Conservation (phyloP, 1,284 basidiomycete species). For the Sporisorium sorghi region DNA sequence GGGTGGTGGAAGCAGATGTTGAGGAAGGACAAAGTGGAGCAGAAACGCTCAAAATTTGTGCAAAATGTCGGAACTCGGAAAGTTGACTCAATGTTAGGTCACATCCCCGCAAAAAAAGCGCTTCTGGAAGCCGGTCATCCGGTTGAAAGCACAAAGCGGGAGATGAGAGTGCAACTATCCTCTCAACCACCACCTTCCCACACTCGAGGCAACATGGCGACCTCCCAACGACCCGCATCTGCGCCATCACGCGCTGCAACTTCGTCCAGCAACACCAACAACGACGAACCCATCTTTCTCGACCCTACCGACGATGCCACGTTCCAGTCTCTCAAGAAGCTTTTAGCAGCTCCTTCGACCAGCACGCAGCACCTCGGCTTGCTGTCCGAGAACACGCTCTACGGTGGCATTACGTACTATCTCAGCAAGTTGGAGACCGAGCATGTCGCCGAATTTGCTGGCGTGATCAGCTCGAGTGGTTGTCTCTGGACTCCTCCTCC, state of each 20-base stretch:
- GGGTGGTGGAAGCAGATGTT: neutral
- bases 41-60: conserved; percentile 16
- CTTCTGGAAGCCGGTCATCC: conserved; percentile 7
- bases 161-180: too few species aligned
- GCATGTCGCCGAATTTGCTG: conserved; percentile 55
- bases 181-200: neutral
- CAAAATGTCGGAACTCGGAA: conserved; percentile 26
- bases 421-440: conserved; percentile 55
- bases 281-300: conserved; percentile 38
- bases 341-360: conserved; percentile 56
- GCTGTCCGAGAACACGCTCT: conserved; percentile 56
- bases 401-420: conserved; percentile 64
- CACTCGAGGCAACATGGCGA: conserved; percentile 17
- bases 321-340: conserved; percentile 59
- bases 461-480: conserved; percentile 51
- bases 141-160: conserved; percentile 1
- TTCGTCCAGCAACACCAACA: conserved; percentile 13
- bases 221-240: conserved; percentile 10
- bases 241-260: conserved; percentile 1
- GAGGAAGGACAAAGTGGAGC: conserved; percentile 12
- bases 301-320: conserved; percentile 56
- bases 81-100: neutral
- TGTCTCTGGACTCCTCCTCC: conserved; percentile 58
- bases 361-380: conserved; percentile 60
- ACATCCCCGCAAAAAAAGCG: conserved; percentile 12